Base-by-base conservation (phyloP, 2,329 filamentous ascomycete species). In the Microascus cirrosus region DNA sequence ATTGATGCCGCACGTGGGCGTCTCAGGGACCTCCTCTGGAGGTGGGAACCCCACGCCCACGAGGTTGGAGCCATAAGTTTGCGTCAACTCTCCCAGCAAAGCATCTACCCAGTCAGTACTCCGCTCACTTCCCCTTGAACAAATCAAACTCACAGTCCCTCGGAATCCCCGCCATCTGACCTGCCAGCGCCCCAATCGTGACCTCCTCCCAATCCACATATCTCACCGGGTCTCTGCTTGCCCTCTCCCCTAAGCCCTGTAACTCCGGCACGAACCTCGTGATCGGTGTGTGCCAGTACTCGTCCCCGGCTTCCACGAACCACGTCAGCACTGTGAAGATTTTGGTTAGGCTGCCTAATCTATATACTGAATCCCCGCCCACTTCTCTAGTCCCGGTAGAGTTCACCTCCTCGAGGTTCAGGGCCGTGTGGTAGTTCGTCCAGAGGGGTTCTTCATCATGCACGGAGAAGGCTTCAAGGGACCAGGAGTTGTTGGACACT, bases 301-400 rank as follows among this genome's bases (percentile, higher is more conserved):
- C 59, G 57, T 74, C 70, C 1, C 75, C 73, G n/a, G 67, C 66
- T 59, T 74, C 68, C 15, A 68, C 66, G 20, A 78, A 65, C 60
- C 72, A 73, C 6, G 68, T 68, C 56, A 72, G 74, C 2, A 76
- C 68, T 2, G 70, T 74, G 60, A 75, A 70, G 7, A 76, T 63
- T 63, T 79, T 78, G 11, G 74, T 74, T 12, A 78, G 63, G 60
- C 75, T 78, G 15, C 67, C 72, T 3, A 74, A 63, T 2, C 70
- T 66, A 61, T 72, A 80, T 22, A 73, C 64, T 0, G 66, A 72
- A 55, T 75, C 61, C 5, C 59, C 51, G 39, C 67, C 61, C 5
- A 72, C 64, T 55, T 61, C 53, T 22, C 62, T 59, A 7, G 69
- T 67, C 2, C 67, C 65, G 51, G 51, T 60, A 53, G 50, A 60